Percentiles rank a stretch among this genome's conserved stretches.
These are phyloP conservation scores for Diplodia intermedia DNA, from an alignment of 2,329 filamentous ascomycete species.

Conservation along the genomic window DNA sequence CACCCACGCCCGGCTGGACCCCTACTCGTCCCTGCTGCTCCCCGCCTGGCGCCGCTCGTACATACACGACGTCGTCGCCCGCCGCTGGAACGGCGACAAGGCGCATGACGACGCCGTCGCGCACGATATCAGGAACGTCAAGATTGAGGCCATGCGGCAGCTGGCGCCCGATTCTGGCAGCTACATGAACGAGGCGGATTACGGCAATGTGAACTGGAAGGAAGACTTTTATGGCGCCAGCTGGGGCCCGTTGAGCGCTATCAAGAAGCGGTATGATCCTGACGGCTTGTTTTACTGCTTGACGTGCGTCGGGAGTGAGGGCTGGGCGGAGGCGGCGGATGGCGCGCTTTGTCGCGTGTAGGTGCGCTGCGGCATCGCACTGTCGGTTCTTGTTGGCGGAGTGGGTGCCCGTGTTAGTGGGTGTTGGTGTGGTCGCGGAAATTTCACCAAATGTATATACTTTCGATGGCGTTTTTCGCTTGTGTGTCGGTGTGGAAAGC, in stretches of 20 bases:
- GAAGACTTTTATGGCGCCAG: constrained; percentile 38
- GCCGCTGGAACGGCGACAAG: constrained; percentile 36
- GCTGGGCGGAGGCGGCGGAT: background rate
- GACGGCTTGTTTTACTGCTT: constrained; percentile 7
- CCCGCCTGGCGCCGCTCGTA: constrained; percentile 60
- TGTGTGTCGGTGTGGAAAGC: too few relatives aligned
- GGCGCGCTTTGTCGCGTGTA: constrained; percentile 1
- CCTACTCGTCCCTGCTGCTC: constrained; percentile 54
- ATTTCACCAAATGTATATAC: too few relatives aligned
- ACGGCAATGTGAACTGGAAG: constrained; percentile 40
- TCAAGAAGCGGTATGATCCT: constrained; percentile 27
- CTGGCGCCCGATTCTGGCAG: constrained; percentile 39
- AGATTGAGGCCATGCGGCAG: constrained; percentile 42
- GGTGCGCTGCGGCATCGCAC: too few relatives aligned
- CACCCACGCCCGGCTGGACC: constrained; percentile 49
- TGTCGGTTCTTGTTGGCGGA: too few relatives aligned
- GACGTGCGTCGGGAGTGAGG: constrained; percentile 13
- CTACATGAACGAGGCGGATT: constrained; percentile 44
- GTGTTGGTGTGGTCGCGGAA: too few relatives aligned
- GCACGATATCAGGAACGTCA: constrained; percentile 33
- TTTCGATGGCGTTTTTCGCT: too few relatives aligned
- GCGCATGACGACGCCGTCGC: constrained; percentile 43
- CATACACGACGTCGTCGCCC: constrained; percentile 43
- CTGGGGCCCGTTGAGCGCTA: background rate
- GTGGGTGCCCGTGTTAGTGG: too few relatives aligned